These are phyloP conservation scores for Colletotrichum chrysophilum DNA, from an alignment of 2,329 filamentous ascomycete genomes.

Conservation along the genomic window DNA sequence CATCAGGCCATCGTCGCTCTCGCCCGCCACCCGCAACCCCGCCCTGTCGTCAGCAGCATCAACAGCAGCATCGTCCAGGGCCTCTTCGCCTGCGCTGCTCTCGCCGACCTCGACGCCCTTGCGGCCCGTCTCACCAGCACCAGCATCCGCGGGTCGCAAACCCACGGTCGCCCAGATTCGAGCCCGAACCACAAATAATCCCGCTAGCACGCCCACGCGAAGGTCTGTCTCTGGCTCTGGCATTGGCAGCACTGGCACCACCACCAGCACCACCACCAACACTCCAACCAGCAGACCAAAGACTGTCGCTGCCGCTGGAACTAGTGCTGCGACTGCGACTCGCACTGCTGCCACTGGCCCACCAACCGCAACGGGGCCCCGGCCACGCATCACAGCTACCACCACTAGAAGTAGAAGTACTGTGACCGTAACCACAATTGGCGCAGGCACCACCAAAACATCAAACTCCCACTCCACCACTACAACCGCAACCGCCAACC, in stretches of 20 bases:
- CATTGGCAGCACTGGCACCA: not conserved
- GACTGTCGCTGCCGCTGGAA: not conserved
- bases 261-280: not conserved
- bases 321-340: not conserved
- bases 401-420: not conserved
- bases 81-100: not conserved
- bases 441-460: not conserved
- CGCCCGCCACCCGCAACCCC: conserved; percentile 13
- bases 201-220: not conserved
- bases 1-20: conserved; percentile 20
- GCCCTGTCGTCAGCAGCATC: not conserved
- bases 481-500: not conserved
- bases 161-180: conserved; percentile 3
- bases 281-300: not conserved
- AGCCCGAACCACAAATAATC: conserved; percentile 14
- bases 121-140: conserved; percentile 16
- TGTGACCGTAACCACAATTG: not conserved
- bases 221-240: not conserved
- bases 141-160: not conserved
- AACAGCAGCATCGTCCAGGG: conserved; percentile 26
- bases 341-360: conserved; percentile 13
- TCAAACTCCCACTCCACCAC: not conserved
- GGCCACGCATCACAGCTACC: conserved; percentile 15
- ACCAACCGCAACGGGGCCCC: conserved; percentile 17
- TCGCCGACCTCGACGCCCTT: conserved; percentile 37